Base-by-base conservation (phyloP, 2,329 filamentous ascomycete genomes). In the Davidsoniella neocaledoniae region DNA sequence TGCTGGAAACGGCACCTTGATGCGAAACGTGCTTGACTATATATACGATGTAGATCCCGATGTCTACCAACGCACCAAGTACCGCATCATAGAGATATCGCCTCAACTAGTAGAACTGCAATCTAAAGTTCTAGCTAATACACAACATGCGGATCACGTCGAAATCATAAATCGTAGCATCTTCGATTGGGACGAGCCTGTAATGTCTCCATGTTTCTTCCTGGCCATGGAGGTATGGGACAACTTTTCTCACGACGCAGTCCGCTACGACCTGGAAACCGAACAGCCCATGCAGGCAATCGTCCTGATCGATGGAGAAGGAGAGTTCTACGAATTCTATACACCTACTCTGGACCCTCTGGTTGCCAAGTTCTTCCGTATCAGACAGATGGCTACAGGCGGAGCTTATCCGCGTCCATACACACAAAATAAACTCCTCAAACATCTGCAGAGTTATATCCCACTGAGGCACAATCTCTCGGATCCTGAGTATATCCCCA, bases 161-260 rank as follows among this genome's bases (percentile, higher is more conserved):
- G 85, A 94, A 58, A 94, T 98, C 62, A 81, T 96, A 66, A 95
- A 96, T 67, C 77, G 79, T 57, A 93, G 85, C 60, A 84, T 98
- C 61, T 96, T 98, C 61, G 86, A 94, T 64, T 98, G 91, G 90
- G 70, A 82, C 56, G 76, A 77, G 43, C 85, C 83, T 56, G 85
- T 95, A n/a, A 82, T 86, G 7, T 84, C 82, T 2, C 91, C 90
- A 0, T 96, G 91, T 69, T 98, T 94, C 72, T 96, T 98, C 71
- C 76, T 98, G 40, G 91, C 90, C 42, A 83, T 98, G 66, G 91
- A 98, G 66, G 91, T 98, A 56, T 94, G 95, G 60, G 91, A 98
- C 70, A 98, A 98, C 67, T 96, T 98, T 62, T 81, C 86, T 36
- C 93, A 98, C 68, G 91, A 98, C 67, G 76, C 81, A 53, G 79